Evolutionary conservation across 495 filamentous ascomycete genomes (phyloP).

Genomic region (Hyphodiscus hymeniophilus): DNA sequence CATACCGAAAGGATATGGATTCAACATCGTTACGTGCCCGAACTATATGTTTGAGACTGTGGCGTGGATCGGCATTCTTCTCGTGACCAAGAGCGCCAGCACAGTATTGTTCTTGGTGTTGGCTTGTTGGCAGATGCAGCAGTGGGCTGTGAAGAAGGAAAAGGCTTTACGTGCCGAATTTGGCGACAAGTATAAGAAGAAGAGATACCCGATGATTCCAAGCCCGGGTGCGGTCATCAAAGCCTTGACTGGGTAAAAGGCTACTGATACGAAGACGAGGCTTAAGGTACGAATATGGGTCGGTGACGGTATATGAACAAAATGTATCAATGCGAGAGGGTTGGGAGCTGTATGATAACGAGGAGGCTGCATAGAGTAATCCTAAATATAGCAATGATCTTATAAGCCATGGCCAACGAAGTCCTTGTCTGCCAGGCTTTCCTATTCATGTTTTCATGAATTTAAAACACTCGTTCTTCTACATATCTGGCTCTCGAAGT

Average conservation of each 20-base stretch:
- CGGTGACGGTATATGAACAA: too few relatives aligned
- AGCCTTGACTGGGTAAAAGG: constrained; percentile 6
- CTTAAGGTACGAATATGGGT: too few relatives aligned
- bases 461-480: too few relatives aligned
- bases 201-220: constrained; percentile 73
- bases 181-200: constrained; percentile 81
- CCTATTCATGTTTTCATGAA: too few relatives aligned
- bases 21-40: constrained; percentile 81
- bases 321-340: too few relatives aligned
- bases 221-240: constrained; percentile 6
- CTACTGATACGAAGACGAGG: too few relatives aligned
- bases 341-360: too few relatives aligned
- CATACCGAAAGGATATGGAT: constrained; percentile 83
- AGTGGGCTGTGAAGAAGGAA: constrained; percentile 93
- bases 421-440: too few relatives aligned
- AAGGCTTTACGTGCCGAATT: constrained; percentile 81
- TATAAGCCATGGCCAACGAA: too few relatives aligned
- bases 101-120: constrained; percentile 62
- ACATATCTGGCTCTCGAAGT: too few relatives aligned
- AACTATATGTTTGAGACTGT: constrained; percentile 94
- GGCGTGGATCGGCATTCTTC: constrained; percentile 72
- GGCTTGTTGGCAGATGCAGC: constrained; percentile 65
- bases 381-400: too few relatives aligned
- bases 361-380: too few relatives aligned
- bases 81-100: constrained; percentile 68